A percentile compares a stretch with the other conserved stretches of the same genome.
phyloP scores from a whole-genome alignment of 345 rosid species.

The Carallia brachiata region DNA sequence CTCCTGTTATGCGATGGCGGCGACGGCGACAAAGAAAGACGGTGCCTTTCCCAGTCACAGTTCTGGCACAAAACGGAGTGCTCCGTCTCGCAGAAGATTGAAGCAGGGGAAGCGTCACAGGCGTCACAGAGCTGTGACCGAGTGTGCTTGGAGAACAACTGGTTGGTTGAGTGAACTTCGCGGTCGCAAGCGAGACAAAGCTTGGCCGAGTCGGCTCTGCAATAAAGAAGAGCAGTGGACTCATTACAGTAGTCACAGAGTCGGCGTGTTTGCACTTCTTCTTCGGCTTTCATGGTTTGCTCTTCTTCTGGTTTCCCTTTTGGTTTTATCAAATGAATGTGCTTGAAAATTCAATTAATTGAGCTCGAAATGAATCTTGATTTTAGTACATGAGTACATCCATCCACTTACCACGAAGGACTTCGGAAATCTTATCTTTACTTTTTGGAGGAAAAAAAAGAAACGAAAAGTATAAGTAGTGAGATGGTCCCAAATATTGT shows the following conservation, averaged over 20 bases:
- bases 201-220: slow-evolving; percentile 89
- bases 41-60: slow-evolving; percentile 86
- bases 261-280: slow-evolving; percentile 22
- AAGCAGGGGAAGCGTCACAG: slow-evolving; percentile 63
- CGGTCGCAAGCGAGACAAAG: slow-evolving; percentile 87
- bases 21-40: slow-evolving; percentile 3
- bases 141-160: slow-evolving; percentile 75
- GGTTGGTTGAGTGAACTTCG: slow-evolving; percentile 83
- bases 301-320: background rate
- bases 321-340: no score
- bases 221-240: slow-evolving; percentile 61
- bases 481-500: no score
- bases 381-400: no score
- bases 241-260: slow-evolving; percentile 78
- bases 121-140: slow-evolving; percentile 77
- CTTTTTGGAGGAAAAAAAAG: no score
- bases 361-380: background rate
- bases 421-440: no score
- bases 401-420: no score
- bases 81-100: slow-evolving; percentile 81
- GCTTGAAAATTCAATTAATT: background rate
- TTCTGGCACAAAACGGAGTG: slow-evolving; percentile 70
- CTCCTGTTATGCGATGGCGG: slow-evolving; percentile 54
- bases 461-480: no score
- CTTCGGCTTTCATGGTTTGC: slow-evolving; percentile 12